Percentiles rank a stretch among this genome's conserved stretches.
These are phyloP conservation scores for Colletotrichum sidae DNA, from an alignment of 2,329 filamentous ascomycete genomes.

Conservation along the genomic window DNA sequence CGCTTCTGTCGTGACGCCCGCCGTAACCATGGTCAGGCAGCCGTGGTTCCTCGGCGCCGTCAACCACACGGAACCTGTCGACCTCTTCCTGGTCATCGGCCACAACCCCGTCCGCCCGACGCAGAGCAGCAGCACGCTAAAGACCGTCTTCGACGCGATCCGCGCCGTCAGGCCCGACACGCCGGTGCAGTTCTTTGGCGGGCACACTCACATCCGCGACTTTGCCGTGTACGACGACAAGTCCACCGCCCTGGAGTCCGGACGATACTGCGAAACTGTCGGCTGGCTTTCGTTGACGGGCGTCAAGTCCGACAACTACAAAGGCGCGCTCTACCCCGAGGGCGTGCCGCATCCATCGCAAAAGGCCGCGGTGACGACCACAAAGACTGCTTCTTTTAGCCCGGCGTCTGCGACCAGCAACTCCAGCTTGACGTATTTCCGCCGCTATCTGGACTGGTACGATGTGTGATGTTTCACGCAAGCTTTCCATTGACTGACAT, in stretches of 20 bases:
- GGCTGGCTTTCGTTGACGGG: slow-evolving; percentile 75
- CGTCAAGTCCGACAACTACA: slow-evolving; percentile 58
- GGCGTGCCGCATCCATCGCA: slow-evolving; percentile 54
- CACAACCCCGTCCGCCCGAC: slow-evolving; percentile 69
- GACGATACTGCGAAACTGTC: slow-evolving; percentile 75
- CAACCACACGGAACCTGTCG: slow-evolving; percentile 64
- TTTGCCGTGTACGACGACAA: slow-evolving; percentile 72
- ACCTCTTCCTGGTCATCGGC: slow-evolving; percentile 72
- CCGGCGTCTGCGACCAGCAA: slow-evolving; percentile 39
- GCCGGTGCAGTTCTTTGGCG: slow-evolving; percentile 74
- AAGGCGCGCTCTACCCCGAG: slow-evolving; percentile 48
- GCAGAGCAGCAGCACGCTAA: slow-evolving; percentile 56
- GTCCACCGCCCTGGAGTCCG: slow-evolving; percentile 71
- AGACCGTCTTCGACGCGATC: slow-evolving; percentile 66
- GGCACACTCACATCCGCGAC: slow-evolving; percentile 74
- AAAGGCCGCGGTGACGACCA: slow-evolving; percentile 44
- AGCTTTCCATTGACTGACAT: not conserved
- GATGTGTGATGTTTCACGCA: slow-evolving; percentile 53
- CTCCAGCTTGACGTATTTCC: slow-evolving; percentile 59
- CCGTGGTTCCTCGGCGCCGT: slow-evolving; percentile 71
- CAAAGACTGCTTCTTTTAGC: not conserved
- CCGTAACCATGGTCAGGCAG: slow-evolving; percentile 62
- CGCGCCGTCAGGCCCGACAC: slow-evolving; percentile 65
- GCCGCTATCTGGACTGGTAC: slow-evolving; percentile 77
- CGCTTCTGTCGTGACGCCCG: slow-evolving; percentile 69